Percentiles rank a stretch among this genome's conserved stretches.
Evolutionary conservation across 495 filamentous ascomycete species (phyloP).

Genomic region (Aspergillus egyptiacus): DNA sequence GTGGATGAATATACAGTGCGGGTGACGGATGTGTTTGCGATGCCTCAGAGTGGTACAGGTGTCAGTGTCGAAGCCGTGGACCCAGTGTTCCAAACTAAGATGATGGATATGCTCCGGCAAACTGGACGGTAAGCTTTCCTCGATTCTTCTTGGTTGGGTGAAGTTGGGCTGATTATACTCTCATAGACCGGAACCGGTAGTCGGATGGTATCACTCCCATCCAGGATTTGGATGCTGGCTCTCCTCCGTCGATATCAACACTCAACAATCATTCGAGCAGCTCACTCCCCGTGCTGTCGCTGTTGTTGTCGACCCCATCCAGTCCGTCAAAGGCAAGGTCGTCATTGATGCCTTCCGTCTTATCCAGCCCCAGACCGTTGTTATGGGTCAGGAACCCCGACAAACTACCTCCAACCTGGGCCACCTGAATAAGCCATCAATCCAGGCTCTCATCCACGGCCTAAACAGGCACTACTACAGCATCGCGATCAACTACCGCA

Average conservation of each 20-base stretch:
- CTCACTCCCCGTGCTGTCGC: conserved; percentile 92
- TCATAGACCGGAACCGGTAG: conserved; percentile 83
- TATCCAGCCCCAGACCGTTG: conserved; percentile 97
- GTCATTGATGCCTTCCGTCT: conserved; percentile 99
- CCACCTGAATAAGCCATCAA: conserved; percentile 97
- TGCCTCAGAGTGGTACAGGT: conserved; percentile 98
- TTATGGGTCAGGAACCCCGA: conserved; percentile 96
- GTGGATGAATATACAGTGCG: conserved; percentile 98
- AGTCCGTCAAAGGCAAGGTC: conserved; percentile 98
- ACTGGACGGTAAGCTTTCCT: conserved; percentile 71
- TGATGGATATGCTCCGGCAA: conserved; percentile 99
- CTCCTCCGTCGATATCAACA: conserved; percentile 98
- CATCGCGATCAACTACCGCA: conserved; percentile 95
- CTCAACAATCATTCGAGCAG: conserved; percentile 98
- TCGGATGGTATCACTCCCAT: conserved; percentile 99
- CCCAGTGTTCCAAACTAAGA: conserved; percentile 97
- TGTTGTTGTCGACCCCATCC: conserved; percentile 96
- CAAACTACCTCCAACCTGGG: conserved; percentile 97
- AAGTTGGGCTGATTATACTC: conserved; percentile 1
- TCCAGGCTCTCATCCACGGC: conserved; percentile 98
- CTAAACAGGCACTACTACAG: conserved; percentile 98
- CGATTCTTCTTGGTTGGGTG: background rate
- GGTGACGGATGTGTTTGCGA: conserved; percentile 96
- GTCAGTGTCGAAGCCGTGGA: conserved; percentile 98
- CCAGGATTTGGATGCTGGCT: conserved; percentile 99